A percentile compares a stretch with the other conserved stretches of the same genome.
These are phyloP conservation scores for Aeminium ludgeri DNA, from an alignment of 495 filamentous ascomycete genomes.

Conservation along the genomic window DNA sequence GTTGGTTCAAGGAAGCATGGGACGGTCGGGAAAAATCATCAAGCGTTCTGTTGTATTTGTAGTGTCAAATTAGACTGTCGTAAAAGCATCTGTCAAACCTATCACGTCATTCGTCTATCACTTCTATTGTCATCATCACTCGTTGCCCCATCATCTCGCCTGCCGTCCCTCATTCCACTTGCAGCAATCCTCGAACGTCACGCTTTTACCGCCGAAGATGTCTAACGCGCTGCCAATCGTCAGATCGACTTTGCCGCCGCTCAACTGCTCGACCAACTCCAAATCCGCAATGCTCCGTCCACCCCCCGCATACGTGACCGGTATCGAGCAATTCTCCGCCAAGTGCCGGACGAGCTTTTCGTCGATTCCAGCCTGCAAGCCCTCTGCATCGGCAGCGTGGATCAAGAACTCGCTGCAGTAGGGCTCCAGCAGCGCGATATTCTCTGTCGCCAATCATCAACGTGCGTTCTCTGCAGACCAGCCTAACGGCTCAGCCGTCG, in stretches of 20 bases:
- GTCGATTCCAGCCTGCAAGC: slow-evolving; percentile 78
- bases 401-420: slow-evolving; percentile 94
- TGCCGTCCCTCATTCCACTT: slow-evolving; percentile 48
- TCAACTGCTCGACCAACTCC: slow-evolving; percentile 58
- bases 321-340: slow-evolving; percentile 71
- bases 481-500: too few species aligned
- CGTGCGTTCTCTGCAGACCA: too few species aligned
- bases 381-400: slow-evolving; percentile 97
- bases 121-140: too few species aligned
- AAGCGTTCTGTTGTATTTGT: too few species aligned
- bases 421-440: slow-evolving; percentile 61
- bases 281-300: slow-evolving; percentile 67
- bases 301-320: slow-evolving; percentile 90
- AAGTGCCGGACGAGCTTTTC: slow-evolving; percentile 61
- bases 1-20: too few species aligned
- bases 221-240: slow-evolving; percentile 94
- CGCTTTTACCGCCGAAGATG: slow-evolving; percentile 77
- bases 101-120: too few species aligned
- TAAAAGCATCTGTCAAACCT: too few species aligned
- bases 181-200: slow-evolving; percentile 76
- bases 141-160: too few species aligned
- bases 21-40: too few species aligned
- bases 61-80: too few species aligned
- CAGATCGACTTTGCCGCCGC: slow-evolving; percentile 68
- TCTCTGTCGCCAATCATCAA: slow-evolving; percentile 39